phyloP scores from a whole-genome alignment of 306 rosid genomes.

The Arachis hypogaea region DNA sequence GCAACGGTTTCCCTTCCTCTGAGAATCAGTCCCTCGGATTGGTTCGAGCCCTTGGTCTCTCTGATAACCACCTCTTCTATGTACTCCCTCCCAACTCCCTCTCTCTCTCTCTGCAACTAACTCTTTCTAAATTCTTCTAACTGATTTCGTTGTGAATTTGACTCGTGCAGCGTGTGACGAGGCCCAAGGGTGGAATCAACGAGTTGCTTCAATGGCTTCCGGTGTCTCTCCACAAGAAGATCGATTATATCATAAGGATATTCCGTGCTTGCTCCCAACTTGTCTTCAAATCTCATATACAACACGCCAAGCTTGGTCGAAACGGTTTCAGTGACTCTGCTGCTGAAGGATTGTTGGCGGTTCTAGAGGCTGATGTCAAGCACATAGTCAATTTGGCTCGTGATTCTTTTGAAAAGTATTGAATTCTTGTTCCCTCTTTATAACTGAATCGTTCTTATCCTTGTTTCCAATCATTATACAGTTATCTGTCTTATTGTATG shows the following conservation, averaged over 20 bases:
- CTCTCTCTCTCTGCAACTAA: neutral
- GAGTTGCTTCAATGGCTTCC: constrained; percentile 97
- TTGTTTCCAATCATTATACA: no score
- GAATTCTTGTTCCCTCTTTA: constrained; percentile 32
- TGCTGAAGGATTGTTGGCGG: constrained; percentile 59
- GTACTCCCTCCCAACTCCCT: constrained; percentile 26
- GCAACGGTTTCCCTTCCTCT: constrained; percentile 60
- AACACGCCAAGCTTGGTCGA: constrained; percentile 42
- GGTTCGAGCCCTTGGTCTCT: constrained; percentile 77
- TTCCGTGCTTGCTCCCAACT: constrained; percentile 48
- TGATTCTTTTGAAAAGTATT: constrained; percentile 76
- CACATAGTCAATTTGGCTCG: constrained; percentile 74
- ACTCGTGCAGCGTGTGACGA: constrained; percentile 73
- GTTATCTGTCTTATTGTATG: no score
- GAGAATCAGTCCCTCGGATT: constrained; percentile 78
- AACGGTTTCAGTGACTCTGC: constrained; percentile 53
- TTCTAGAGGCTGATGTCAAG: constrained; percentile 85
- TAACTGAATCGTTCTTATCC: constrained; percentile 10
- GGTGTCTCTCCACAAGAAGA: constrained; percentile 70
- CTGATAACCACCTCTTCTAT: constrained; percentile 58
- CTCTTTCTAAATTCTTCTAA: neutral
- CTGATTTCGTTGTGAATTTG: neutral
- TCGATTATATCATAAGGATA: constrained; percentile 57
- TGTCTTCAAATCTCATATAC: constrained; percentile 48
- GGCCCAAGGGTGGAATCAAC: constrained; percentile 86